Base-by-base conservation (phyloP, 2,329 filamentous ascomycete species). In the Didymella sp. region DNA sequence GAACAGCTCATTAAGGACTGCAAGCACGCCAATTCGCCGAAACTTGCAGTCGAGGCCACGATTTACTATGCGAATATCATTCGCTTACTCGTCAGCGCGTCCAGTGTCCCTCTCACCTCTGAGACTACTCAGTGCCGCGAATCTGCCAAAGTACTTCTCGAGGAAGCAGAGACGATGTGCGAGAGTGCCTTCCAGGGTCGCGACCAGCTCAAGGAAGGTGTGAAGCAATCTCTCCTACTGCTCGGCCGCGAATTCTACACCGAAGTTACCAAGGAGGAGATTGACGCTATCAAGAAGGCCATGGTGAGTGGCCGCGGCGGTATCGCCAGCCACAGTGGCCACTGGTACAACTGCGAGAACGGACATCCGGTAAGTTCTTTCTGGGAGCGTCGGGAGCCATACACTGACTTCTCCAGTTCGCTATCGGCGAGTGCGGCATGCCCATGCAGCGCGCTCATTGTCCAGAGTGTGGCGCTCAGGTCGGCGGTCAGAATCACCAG, bases 391-490 rank as follows among this genome's bases (percentile, higher is more conserved):
- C 11, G 45, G 13, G 5, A 3, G 13, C 0, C 0, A 15, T 21
- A 2, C 47, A 6, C 55, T 66, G 44, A 66, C 35, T 11, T 4
- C 33, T 2, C 27, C 22, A 71, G 61, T 82, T 90, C 61, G 85
- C 86, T 0, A 80, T 89, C 28, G 87, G 86, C 0, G 85, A 89
- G 58, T 89, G 87, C 64, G 87, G 87, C 1, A 84, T 85, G 80
- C 84, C 87, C 0, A 88, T 89, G 85, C 59, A 90, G 69, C 51
- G 66, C 17, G 81, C 87, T 1, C 71, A 71, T 2, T 91, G 89
- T 62, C 87, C 88, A 0, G 82, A 51, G 60, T 91, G 88, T 61
- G 81, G 79, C 2, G 79, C 79, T 1, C 59, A 72, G 0, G 80
- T 90, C 27, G 87, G 87, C 2, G 87, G 88, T 0, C 67, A 63